These are phyloP conservation scores for Penicillium sp. DNA, from an alignment of 2,329 filamentous ascomycete genomes.

Conservation along the genomic window DNA sequence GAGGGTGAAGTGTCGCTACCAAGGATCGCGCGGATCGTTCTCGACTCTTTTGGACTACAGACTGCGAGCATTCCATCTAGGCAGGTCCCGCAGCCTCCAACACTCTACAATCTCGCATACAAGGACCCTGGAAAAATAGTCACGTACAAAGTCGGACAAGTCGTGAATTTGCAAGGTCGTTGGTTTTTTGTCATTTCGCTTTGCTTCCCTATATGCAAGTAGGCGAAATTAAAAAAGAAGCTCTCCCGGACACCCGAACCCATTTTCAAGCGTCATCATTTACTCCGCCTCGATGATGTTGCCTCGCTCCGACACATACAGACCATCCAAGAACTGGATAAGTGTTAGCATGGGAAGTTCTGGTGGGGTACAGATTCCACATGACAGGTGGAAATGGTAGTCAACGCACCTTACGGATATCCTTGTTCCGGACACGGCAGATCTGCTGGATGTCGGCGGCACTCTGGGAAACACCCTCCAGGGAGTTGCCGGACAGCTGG, in stretches of 20 bases:
- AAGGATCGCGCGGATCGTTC: too few relatives aligned
- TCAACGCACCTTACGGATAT: constrained; percentile 90
- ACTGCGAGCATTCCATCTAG: too few relatives aligned
- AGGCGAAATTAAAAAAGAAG: constrained; percentile 40
- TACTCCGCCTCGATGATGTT: constrained; percentile 76
- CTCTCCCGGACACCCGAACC: constrained; percentile 39
- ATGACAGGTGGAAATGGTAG: neutral
- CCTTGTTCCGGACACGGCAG: constrained; percentile 99
- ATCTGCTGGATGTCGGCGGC: constrained; percentile 99
- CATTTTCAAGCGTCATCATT: constrained; percentile 35
- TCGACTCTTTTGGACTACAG: too few relatives aligned
- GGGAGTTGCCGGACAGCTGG: constrained; percentile 84
- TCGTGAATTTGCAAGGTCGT: constrained; percentile 30
- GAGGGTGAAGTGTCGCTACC: too few relatives aligned
- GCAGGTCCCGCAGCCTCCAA: too few relatives aligned
- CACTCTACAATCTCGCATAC: neutral
- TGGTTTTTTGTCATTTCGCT: constrained; percentile 40
- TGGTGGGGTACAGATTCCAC: neutral
- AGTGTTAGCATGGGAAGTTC: constrained; percentile 9
- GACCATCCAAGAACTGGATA: constrained; percentile 91
- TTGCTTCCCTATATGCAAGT: constrained; percentile 42
- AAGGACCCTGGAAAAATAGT: neutral
- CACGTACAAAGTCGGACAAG: too few relatives aligned
- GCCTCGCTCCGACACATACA: constrained; percentile 98
- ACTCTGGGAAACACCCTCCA: constrained; percentile 96